phyloP scores from a whole-genome alignment of 2,329 filamentous ascomycete genomes.

The Piedraia hortae region DNA sequence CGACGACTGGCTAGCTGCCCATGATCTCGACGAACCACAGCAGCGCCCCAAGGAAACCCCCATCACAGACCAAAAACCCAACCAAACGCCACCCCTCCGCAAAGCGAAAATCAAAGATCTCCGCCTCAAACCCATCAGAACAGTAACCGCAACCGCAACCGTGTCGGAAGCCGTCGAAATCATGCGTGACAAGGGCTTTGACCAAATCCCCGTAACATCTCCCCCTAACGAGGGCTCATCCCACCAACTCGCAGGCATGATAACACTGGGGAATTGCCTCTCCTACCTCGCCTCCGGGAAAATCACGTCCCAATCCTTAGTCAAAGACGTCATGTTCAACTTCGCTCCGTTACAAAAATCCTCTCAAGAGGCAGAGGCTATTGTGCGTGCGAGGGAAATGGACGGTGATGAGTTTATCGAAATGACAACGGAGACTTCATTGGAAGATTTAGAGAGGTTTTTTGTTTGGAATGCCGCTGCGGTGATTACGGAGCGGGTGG shows the following conservation, averaged over 20 bases:
- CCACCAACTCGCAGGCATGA: constrained; percentile 51
- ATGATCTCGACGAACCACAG: constrained; percentile 52
- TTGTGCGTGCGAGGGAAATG: constrained; percentile 7
- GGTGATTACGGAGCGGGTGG: constrained; percentile 68
- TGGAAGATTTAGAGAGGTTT: constrained; percentile 65
- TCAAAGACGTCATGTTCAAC: constrained; percentile 88
- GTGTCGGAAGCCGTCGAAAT: constrained; percentile 83
- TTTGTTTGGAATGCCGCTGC: constrained; percentile 96
- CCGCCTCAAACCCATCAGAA: constrained; percentile 79
- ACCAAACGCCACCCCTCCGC: constrained; percentile 4
- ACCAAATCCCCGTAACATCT: constrained; percentile 76
- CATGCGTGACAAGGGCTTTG: constrained; percentile 95
- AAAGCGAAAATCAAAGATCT: constrained; percentile 52
- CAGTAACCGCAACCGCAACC: constrained; percentile 38
- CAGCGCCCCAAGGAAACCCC: constrained; percentile 19
- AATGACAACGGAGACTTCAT: constrained; percentile 71
- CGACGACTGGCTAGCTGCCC: constrained; percentile 94
- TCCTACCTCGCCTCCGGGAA: constrained; percentile 69
- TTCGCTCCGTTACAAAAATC: constrained; percentile 70
- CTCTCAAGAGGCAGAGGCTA: constrained; percentile 18
- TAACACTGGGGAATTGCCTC: constrained; percentile 83
- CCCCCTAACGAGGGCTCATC: constrained; percentile 20
- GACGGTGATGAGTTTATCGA: constrained; percentile 48
- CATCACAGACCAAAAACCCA: constrained; percentile 2
- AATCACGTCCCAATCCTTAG: constrained; percentile 42